These are phyloP conservation scores for Seiridium cupressi DNA, from an alignment of 2,329 filamentous ascomycete genomes.

Conservation along the genomic window DNA sequence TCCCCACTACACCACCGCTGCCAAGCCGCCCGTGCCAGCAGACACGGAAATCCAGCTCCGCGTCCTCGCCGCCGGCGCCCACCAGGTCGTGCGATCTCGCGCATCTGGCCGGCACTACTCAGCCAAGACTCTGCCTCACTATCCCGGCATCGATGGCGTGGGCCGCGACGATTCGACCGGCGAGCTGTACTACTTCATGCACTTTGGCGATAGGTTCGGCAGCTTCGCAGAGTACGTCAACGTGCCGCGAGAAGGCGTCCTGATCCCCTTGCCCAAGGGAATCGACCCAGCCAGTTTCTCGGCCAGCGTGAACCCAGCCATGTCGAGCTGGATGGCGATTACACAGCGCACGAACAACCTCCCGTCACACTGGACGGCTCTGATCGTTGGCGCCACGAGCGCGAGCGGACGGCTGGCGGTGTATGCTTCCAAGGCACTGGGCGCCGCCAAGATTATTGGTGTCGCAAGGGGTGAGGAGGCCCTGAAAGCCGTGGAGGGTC, in stretches of 20 bases:
- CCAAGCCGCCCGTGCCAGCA: slow-evolving; percentile 33
- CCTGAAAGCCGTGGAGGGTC: slow-evolving; percentile 35
- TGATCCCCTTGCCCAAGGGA: slow-evolving; percentile 38
- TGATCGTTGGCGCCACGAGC: slow-evolving; percentile 53
- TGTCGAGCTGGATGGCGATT: slow-evolving; percentile 58
- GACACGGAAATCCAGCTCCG: slow-evolving; percentile 44
- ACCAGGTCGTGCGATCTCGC: slow-evolving; percentile 51
- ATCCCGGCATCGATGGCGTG: slow-evolving; percentile 52
- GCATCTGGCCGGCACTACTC: slow-evolving; percentile 56
- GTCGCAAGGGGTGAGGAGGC: slow-evolving; percentile 45
- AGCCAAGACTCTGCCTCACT: slow-evolving; percentile 45
- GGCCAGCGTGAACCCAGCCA: slow-evolving; percentile 51
- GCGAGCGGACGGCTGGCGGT: slow-evolving; percentile 51
- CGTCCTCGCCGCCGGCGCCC: slow-evolving; percentile 50
- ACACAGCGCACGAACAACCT: slow-evolving; percentile 38
- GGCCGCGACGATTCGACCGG: slow-evolving; percentile 43
- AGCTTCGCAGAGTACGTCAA: slow-evolving; percentile 48
- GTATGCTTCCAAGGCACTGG: slow-evolving; percentile 43
- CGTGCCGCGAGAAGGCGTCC: slow-evolving; percentile 32
- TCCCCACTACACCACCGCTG: slow-evolving; percentile 27
- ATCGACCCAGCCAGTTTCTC: slow-evolving; percentile 50
- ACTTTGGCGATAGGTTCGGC: slow-evolving; percentile 34
- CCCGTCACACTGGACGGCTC: slow-evolving; percentile 41
- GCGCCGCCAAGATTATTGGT: slow-evolving; percentile 49
- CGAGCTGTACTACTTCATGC: slow-evolving; percentile 48